Conservation (phyloP, 805 yeast species). For the Zygosaccharomyces gambellarensis region DNA sequence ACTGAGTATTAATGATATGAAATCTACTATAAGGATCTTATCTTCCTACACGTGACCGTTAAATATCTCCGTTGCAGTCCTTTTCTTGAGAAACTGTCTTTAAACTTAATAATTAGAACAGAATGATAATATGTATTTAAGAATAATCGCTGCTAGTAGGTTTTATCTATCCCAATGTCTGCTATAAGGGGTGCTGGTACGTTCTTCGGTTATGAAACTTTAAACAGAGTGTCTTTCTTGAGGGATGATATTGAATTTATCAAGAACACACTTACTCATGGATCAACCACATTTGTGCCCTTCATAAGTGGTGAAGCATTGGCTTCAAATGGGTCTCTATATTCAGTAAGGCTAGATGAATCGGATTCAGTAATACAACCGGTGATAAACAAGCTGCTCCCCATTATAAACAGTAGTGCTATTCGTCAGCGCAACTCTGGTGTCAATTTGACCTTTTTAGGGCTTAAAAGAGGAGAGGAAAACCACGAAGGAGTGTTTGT, state of each 20-base stretch:
- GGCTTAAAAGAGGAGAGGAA: constrained; percentile 13
- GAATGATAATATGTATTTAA: no score
- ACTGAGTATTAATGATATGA: neutral
- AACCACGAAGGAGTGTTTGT: constrained; percentile 35
- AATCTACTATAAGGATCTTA: neutral
- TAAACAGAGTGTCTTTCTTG: constrained; percentile 55
- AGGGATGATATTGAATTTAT: constrained; percentile 49
- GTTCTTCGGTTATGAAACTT: constrained; percentile 44
- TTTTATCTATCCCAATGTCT: neutral
- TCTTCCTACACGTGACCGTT: neutral
- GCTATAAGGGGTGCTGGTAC: constrained; percentile 9
- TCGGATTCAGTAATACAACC: constrained; percentile 5
- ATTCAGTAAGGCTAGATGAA: constrained; percentile 7
- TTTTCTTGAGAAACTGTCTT: neutral
- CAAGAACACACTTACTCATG: constrained; percentile 39
- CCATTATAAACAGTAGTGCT: constrained; percentile 13
- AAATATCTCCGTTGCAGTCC: neutral
- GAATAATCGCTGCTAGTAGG: no score
- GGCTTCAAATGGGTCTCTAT: constrained; percentile 9
- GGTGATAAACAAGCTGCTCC: constrained; percentile 5
- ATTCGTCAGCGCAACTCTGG: constrained; percentile 17
- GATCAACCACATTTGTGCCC: constrained; percentile 42
- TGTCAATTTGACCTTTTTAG: constrained; percentile 25
- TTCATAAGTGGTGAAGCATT: constrained; percentile 33
- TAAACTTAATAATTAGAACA: no score